Conservation (phyloP, 257 asterid species). For the Scutellaria baicalensis region DNA sequence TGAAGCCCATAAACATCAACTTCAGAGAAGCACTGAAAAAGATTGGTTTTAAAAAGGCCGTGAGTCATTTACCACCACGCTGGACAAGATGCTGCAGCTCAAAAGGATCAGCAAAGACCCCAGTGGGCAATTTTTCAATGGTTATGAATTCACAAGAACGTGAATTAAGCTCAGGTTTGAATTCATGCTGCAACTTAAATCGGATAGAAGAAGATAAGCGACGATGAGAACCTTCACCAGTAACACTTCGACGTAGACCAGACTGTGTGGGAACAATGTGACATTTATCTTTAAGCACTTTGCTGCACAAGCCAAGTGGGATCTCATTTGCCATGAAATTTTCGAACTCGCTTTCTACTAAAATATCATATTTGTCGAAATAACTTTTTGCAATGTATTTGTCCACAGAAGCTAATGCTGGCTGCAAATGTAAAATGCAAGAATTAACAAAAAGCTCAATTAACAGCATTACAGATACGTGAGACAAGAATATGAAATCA, state of each 20-base stretch:
- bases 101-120: constrained; percentile 88
- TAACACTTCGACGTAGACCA: constrained; percentile 28
- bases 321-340: constrained; percentile 34
- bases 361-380: constrained; percentile 36
- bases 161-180: constrained; percentile 19
- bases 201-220: constrained; percentile 43
- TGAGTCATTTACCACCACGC: constrained; percentile 48
- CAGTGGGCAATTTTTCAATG: constrained; percentile 70
- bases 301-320: constrained; percentile 29
- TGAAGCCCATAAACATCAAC: not conserved
- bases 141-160: constrained; percentile 44
- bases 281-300: constrained; percentile 22
- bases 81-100: constrained; percentile 81
- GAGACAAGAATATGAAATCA: constrained; percentile 1
- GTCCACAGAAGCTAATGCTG: constrained; percentile 15
- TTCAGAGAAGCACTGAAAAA: not conserved
- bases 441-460: not conserved
- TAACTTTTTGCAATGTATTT: constrained; percentile 41
- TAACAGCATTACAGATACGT: not conserved
- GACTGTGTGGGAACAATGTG: constrained; percentile 16
- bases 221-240: constrained; percentile 95
- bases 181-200: constrained; percentile 27
- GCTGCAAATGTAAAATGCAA: constrained; percentile 25
- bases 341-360: constrained; percentile 37
- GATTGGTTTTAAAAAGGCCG: not conserved